phyloP scores from a whole-genome alignment of 2,329 filamentous ascomycete genomes.

The Aschersonia sp. region DNA sequence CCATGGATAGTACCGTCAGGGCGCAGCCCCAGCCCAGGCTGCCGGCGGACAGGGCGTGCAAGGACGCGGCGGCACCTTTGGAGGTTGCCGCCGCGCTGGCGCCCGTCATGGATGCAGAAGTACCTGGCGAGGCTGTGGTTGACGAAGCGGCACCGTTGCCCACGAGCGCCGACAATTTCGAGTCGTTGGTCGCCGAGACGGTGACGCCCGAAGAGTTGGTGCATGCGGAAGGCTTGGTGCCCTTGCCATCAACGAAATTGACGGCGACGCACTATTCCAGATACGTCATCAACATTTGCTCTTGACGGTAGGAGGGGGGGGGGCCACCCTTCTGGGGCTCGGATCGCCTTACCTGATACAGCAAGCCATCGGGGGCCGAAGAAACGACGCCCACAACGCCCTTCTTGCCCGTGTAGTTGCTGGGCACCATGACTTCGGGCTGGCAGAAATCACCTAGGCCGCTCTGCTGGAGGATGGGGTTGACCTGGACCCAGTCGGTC shows the following conservation, averaged over 20 bases:
- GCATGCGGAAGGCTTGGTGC: conserved; percentile 15
- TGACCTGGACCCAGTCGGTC: conserved; percentile 39
- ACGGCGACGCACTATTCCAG: conserved; percentile 34
- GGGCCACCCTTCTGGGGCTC: not conserved
- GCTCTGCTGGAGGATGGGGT: conserved; percentile 36
- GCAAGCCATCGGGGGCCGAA: conserved; percentile 36
- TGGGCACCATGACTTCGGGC: conserved; percentile 30
- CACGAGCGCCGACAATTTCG: conserved; percentile 19
- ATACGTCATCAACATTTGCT: not conserved
- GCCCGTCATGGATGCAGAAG: conserved; percentile 8
- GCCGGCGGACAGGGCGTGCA: conserved; percentile 5
- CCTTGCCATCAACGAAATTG: conserved; percentile 35
- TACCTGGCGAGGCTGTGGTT: not conserved
- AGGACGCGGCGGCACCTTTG: conserved; percentile 11
- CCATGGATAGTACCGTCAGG: conserved; percentile 14
- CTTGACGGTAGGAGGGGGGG: not conserved
- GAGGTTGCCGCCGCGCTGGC: conserved; percentile 6
- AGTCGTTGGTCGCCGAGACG: conserved; percentile 16
- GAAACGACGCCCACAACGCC: conserved; percentile 38
- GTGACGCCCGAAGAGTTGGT: conserved; percentile 18
- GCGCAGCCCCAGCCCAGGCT: conserved; percentile 8
- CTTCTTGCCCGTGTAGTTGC: conserved; percentile 36
- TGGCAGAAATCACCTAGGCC: conserved; percentile 40
- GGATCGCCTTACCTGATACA: conserved; percentile 35
- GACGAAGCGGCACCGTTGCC: conserved; percentile 5